Percentiles rank a stretch among this genome's conserved stretches.
phyloP scores from a whole-genome alignment of 768 basidiomycete genomes.

The Amanita exitialis region DNA sequence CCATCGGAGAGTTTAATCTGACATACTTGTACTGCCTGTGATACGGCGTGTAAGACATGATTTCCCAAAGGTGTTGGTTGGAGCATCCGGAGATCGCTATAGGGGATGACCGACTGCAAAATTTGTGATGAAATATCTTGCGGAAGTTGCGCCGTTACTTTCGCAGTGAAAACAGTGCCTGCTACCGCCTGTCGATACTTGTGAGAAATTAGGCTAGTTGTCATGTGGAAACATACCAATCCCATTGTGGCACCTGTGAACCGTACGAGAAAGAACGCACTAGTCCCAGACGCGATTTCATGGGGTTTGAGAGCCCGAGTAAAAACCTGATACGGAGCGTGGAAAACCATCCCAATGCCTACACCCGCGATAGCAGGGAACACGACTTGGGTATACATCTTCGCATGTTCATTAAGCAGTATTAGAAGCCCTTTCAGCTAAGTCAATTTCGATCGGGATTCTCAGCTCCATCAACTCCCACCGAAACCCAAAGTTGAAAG shows the following conservation, averaged over 20 bases:
- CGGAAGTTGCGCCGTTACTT: constrained; percentile 39
- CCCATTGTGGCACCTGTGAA: constrained; percentile 83
- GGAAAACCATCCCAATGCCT: constrained; percentile 78
- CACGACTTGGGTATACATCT: constrained; percentile 31
- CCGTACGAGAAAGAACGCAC: constrained; percentile 80
- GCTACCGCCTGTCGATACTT: constrained; percentile 50
- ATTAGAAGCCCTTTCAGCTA: constrained; percentile 51
- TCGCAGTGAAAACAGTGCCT: constrained; percentile 61
- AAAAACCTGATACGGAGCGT: constrained; percentile 79
- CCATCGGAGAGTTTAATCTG: not conserved
- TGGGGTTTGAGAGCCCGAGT: constrained; percentile 51
- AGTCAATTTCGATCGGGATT: constrained; percentile 8
- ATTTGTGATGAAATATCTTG: constrained; percentile 28
- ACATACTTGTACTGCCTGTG: constrained; percentile 54
- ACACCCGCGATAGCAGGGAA: constrained; percentile 67
- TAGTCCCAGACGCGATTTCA: constrained; percentile 70
- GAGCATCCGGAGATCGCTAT: constrained; percentile 37
- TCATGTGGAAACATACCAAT: constrained; percentile 37
- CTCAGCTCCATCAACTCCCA: constrained; percentile 19
- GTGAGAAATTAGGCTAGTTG: not conserved
- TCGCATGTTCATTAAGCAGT: constrained; percentile 45
- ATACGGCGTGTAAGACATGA: constrained; percentile 41
- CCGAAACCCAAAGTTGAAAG: constrained; percentile 69
- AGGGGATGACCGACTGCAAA: constrained; percentile 41
- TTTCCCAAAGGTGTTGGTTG: constrained; percentile 33